Conservation (phyloP, 2,329 filamentous ascomycete genomes). For the Alternaria brassicae region DNA sequence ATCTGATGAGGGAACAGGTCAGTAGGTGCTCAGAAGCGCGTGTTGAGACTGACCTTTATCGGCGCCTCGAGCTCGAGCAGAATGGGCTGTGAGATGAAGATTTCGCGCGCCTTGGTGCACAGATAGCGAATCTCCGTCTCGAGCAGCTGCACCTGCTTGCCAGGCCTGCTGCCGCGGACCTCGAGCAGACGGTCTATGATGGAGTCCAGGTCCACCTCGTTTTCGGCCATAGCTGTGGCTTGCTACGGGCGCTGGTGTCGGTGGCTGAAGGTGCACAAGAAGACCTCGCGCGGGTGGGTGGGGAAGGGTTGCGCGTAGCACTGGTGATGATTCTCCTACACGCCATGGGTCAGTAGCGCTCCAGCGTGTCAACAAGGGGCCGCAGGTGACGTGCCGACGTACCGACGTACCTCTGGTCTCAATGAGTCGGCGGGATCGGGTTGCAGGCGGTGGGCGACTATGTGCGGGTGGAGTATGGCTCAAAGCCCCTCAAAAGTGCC, state of each 20-base stretch:
- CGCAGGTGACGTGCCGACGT: neutral
- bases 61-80: slow-evolving; percentile 96
- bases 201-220: slow-evolving; percentile 97
- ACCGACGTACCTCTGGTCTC: slow-evolving; percentile 43
- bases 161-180: slow-evolving; percentile 95
- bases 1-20: slow-evolving; percentile 66
- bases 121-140: slow-evolving; percentile 96
- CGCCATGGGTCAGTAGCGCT: slow-evolving; percentile 29
- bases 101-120: slow-evolving; percentile 98
- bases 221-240: slow-evolving; percentile 71
- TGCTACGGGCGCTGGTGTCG: slow-evolving; percentile 40
- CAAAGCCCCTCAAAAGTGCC: slow-evolving; percentile 51
- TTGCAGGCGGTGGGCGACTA: slow-evolving; percentile 30
- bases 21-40: slow-evolving; percentile 15
- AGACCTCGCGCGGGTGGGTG: slow-evolving; percentile 45
- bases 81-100: slow-evolving; percentile 99
- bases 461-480: slow-evolving; percentile 47
- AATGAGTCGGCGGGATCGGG: slow-evolving; percentile 28
- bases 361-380: slow-evolving; percentile 15
- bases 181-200: slow-evolving; percentile 99
- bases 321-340: slow-evolving; percentile 27
- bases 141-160: slow-evolving; percentile 96
- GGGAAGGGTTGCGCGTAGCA: slow-evolving; percentile 36
- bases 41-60: slow-evolving; percentile 79
- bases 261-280: slow-evolving; percentile 41